These are phyloP conservation scores for Terfezia claveryi DNA, from an alignment of 495 filamentous ascomycete genomes.

Conservation along the genomic window DNA sequence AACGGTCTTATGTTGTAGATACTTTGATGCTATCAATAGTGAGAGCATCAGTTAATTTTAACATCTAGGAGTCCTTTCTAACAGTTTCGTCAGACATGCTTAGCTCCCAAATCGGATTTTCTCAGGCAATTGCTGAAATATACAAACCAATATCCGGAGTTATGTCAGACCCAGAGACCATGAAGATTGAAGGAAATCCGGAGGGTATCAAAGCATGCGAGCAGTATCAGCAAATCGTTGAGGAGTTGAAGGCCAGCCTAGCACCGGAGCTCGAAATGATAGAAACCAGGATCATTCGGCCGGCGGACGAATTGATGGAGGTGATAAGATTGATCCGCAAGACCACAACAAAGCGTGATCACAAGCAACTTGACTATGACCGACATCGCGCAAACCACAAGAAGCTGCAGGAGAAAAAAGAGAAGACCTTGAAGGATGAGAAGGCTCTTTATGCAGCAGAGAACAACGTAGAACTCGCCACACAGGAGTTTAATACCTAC, in stretches of 20 bases:
- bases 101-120: constrained; percentile 94
- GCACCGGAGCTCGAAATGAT: constrained; percentile 95
- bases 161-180: constrained; percentile 75
- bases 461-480: constrained; percentile 72
- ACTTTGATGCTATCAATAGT: constrained; percentile 93
- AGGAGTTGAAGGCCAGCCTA: constrained; percentile 70
- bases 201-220: constrained; percentile 90
- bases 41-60: background rate
- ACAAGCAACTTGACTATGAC: constrained; percentile 95
- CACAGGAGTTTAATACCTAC: constrained; percentile 89
- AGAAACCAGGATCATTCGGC: constrained; percentile 68
- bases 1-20: constrained; percentile 20
- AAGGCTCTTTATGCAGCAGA: constrained; percentile 94
- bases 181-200: constrained; percentile 61
- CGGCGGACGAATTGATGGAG: constrained; percentile 83
- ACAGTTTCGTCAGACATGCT: constrained; percentile 48
- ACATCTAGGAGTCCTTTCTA: no score
- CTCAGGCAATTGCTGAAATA: constrained; percentile 79
- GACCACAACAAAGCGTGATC: constrained; percentile 67
- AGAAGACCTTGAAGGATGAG: constrained; percentile 87
- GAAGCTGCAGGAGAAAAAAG: constrained; percentile 94
- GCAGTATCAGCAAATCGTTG: constrained; percentile 82
- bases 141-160: constrained; percentile 97
- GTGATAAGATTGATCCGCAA: constrained; percentile 92
- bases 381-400: constrained; percentile 61